Percentiles rank a stretch among this genome's conserved stretches.
Evolutionary conservation across 768 basidiomycete species (phyloP).

Genomic region (Tylopilus vinaceipallidus): DNA sequence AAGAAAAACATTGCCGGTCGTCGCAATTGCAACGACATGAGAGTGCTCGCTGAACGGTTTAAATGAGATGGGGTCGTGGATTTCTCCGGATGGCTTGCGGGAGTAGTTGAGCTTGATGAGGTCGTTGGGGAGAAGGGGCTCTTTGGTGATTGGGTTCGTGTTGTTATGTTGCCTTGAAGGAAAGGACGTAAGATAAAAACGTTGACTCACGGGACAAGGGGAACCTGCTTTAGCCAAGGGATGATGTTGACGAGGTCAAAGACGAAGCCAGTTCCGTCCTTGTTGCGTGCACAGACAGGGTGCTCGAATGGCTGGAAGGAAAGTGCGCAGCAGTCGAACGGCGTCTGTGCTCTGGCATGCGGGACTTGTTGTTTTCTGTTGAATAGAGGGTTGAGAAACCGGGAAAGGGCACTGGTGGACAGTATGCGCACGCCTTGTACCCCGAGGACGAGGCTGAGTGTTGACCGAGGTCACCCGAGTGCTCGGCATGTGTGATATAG

Average conservation of each 20-base stretch:
- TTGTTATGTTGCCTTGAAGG: slow-evolving; percentile 73
- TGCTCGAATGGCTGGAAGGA: slow-evolving; percentile 88
- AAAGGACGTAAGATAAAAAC: slow-evolving; percentile 7
- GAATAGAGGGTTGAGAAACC: slow-evolving; percentile 7
- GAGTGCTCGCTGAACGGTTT: slow-evolving; percentile 97
- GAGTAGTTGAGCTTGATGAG: slow-evolving; percentile 81
- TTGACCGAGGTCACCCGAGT: slow-evolving; percentile 74
- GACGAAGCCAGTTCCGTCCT: slow-evolving; percentile 76
- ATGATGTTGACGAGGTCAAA: slow-evolving; percentile 93
- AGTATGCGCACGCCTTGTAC: slow-evolving; percentile 55
- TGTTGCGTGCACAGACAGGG: slow-evolving; percentile 84
- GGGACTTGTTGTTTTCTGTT: slow-evolving; percentile 66
- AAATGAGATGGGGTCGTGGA: slow-evolving; percentile 96
- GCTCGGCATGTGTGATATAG: slow-evolving; percentile 88
- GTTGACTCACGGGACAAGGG: slow-evolving; percentile 1
- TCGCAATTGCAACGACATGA: slow-evolving; percentile 87
- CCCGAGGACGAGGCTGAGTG: slow-evolving; percentile 82
- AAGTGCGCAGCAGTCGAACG: slow-evolving; percentile 90
- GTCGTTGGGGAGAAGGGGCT: slow-evolving; percentile 64
- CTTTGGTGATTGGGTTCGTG: slow-evolving; percentile 73
- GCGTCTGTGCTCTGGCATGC: slow-evolving; percentile 62
- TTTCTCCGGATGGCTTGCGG: slow-evolving; percentile 80
- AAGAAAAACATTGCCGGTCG: slow-evolving; percentile 90
- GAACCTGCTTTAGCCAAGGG: slow-evolving; percentile 84
- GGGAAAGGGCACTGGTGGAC: neutral